Evolutionary conservation across 768 basidiomycete genomes (phyloP).

Genomic region (Mycena crocata): DNA sequence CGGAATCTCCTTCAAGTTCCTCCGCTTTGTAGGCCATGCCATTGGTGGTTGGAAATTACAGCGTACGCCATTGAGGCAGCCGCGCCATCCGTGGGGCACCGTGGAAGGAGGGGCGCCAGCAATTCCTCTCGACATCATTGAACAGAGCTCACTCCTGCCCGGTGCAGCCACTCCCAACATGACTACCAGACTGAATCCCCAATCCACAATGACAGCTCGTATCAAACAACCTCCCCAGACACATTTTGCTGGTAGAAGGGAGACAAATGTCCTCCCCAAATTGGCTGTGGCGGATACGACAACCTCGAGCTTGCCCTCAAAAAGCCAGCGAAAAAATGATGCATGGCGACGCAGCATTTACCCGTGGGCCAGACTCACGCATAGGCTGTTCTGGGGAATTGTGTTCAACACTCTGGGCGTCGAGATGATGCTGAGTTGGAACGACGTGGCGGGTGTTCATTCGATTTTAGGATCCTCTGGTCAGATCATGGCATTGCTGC

Average conservation of each 20-base stretch:
- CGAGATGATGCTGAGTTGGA: neutral
- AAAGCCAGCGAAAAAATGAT: neutral
- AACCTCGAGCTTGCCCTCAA: neutral
- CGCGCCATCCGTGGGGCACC: neutral
- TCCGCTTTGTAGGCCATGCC: neutral
- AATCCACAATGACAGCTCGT: neutral
- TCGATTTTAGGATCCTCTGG: neutral
- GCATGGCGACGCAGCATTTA: neutral
- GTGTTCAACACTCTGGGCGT: neutral
- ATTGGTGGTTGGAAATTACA: neutral
- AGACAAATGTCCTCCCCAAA: too few relatives aligned
- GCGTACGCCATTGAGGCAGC: neutral
- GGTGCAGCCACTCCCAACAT: neutral
- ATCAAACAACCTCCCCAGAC: neutral
- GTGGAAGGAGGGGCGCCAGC: neutral
- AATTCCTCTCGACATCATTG: slow-evolving; percentile 1
- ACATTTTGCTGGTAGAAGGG: too few relatives aligned
- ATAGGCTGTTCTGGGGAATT: slow-evolving; percentile 1
- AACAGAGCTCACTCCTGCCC: neutral
- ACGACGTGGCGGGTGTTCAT: neutral
- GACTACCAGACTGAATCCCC: neutral
- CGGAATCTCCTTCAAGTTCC: neutral
- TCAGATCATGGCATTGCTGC: slow-evolving; percentile 3
- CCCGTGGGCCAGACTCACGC: neutral
- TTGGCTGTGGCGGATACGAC: neutral